These are phyloP conservation scores for Ceratocystis lukuohia DNA, from an alignment of 2,329 filamentous ascomycete species.

Conservation along the genomic window DNA sequence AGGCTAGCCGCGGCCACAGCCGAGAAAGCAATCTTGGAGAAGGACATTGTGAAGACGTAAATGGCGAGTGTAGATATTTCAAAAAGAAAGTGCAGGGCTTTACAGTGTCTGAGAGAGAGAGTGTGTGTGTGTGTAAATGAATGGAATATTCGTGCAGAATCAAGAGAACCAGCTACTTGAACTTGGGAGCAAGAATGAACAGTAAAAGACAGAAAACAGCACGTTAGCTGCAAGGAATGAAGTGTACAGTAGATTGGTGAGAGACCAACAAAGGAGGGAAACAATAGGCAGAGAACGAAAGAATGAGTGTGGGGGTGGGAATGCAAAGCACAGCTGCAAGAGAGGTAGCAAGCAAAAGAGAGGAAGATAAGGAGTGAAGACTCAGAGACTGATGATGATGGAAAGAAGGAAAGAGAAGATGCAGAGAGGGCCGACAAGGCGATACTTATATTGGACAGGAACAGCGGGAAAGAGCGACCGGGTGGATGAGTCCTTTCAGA, in stretches of 20 bases:
- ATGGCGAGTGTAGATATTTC: no score
- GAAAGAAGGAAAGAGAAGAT: slow-evolving; percentile 2
- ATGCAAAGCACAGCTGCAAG: slow-evolving; percentile 4
- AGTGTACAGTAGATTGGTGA: not conserved
- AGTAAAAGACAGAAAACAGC: not conserved
- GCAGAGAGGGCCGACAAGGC: not conserved
- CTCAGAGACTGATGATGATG: slow-evolving; percentile 9
- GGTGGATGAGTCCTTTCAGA: not conserved
- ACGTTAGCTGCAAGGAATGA: slow-evolving; percentile 3
- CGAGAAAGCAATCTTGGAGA: slow-evolving; percentile 14
- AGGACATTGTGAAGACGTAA: slow-evolving; percentile 4
- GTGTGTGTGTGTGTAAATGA: not conserved
- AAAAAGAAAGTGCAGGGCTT: no score
- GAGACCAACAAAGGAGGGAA: not conserved
- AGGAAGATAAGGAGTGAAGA: slow-evolving; percentile 10
- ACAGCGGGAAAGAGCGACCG: not conserved
- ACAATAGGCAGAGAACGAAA: slow-evolving; percentile 2
- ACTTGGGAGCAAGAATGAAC: not conserved
- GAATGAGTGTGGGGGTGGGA: slow-evolving; percentile 1
- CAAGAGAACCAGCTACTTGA: slow-evolving; percentile 5
- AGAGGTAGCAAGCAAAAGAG: not conserved
- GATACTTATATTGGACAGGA: not conserved
- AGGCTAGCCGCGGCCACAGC: slow-evolving; percentile 8
- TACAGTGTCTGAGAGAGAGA: not conserved
- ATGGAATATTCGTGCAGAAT: not conserved